Base-by-base conservation (phyloP, 2,329 filamentous ascomycete genomes). In the Periconia digitata region DNA sequence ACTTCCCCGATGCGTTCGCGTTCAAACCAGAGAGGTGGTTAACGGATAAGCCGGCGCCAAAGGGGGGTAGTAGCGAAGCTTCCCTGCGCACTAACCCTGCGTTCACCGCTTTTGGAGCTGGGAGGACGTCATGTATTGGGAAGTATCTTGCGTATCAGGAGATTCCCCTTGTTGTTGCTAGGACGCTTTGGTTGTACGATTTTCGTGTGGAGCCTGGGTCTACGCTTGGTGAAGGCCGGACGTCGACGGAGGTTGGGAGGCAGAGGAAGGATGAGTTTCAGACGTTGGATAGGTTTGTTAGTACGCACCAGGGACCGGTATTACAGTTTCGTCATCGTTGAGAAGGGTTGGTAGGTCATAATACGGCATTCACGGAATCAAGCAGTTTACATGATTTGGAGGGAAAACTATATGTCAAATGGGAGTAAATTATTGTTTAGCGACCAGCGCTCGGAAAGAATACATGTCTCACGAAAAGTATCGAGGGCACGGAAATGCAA, bases 231-330 rank as follows among this genome's bases (percentile, higher is more conserved):
- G 47, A 43, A 29, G 46, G 46, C 8, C 18, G 23, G 4, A 17
- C 20, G 10, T 21, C 10, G 15, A 16, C 39, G 34, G 40, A 23
- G 2, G 7, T 8, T 4, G 39, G 44, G 15, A 20, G 44, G 41
- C 15, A 16, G 35, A 42, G 44, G 16, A 18, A 17, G 20, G n/a
- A 27, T 2, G 43, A 50, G 27, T 50, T 46, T n/a, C 38, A 46
- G 34, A 40, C 39, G 2, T 43, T 15, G 32, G 48, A 50, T 40
- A 5, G n/a, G 13, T 54, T 66, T 46, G 40, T 61, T n/a, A 54
- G 50, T 23, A 51, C 49, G n/a, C 59, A 59, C 27, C 46, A 67
- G 41, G 64, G 66, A 10, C 66, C 65, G 2, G 56, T 61, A 45
- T 37, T 64, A 6, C 48, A 64, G 43, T 56, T 67, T 50, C 49